A percentile compares a stretch with the other conserved stretches of the same genome.
These are phyloP conservation scores for Paraglomus brasilianum DNA, from an alignment of 192 early-diverging fungal genomes.

Conservation along the genomic window DNA sequence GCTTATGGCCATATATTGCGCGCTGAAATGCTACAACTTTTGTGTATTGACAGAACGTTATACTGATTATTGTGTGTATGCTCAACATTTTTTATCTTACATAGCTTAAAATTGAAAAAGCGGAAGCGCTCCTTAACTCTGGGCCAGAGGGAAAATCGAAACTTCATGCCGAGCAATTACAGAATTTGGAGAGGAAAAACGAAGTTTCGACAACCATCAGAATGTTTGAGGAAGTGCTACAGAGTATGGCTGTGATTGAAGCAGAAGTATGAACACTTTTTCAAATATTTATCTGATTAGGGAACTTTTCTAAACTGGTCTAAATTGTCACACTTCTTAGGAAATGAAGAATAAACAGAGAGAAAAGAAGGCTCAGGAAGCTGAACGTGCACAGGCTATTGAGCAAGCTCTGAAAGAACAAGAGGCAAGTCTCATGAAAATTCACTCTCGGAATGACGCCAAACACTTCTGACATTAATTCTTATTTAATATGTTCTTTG, in stretches of 20 bases:
- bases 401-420: constrained; percentile 16
- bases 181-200: constrained; percentile 14
- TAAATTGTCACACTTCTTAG: not conserved
- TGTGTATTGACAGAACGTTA: not conserved
- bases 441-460: not conserved
- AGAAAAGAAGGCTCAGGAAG: constrained; percentile 17
- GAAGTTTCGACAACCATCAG: constrained; percentile 4
- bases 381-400: constrained; percentile 20
- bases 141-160: not conserved
- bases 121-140: not conserved
- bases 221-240: not conserved
- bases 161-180: constrained; percentile 11
- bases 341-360: constrained; percentile 8
- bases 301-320: not conserved
- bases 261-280: not conserved
- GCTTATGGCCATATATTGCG: not conserved
- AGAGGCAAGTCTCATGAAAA: not conserved
- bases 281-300: not conserved
- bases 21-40: not conserved
- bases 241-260: not conserved
- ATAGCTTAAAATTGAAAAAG: constrained; percentile 14
- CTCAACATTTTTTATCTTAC: not conserved
- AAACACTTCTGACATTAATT: not conserved
- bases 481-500: not conserved
- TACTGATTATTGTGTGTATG: not conserved